Base-by-base conservation (phyloP, 495 filamentous ascomycete genomes). In the Trypethelium eluteriae region DNA sequence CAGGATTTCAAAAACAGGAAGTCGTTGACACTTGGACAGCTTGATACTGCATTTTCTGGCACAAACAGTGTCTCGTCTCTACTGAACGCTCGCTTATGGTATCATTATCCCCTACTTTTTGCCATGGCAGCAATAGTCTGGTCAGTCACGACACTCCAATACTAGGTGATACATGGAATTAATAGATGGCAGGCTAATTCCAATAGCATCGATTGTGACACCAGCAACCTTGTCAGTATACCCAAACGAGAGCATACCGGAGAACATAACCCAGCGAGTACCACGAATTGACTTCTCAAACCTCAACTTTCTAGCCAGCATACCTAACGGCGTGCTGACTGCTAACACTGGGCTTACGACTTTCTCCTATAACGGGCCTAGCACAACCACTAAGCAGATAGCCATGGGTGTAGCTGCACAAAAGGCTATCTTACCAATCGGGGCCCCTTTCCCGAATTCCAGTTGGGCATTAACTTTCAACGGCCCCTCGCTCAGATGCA, bases 161-260 rank as follows among this genome's bases (percentile, higher is more conserved):
- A 53, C 49, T 53, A 25, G 49, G 4, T 25, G 18, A 53, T 3
- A 53, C 4, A 53, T 11, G 49, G 49, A 25, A 53, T 18, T 53
- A 18, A 53, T 25, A 9, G 49, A 53, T 25, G 49, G 49, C 56
- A 69, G 67, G 67, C 18, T n/a, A 11, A 41, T 66, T 12, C 50
- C 64, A 38, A 63, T 69, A 18, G 50, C 67, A 6, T 69, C 63
- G 5, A 63, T 69, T 61, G 35, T 69, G 14, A 66, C 67, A 41
- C 63, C 67, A 25, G 63, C 63, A 10, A 69, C 67, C 38, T 57
- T 69, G 3, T 69, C 67, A 2, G 63, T 69, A n/a, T 2, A 69
- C 32, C 49, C 18, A 53, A 6, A n/a, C n/a, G 49, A 53, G n/a
- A 53, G n/a, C 49, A 53, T 53, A 14, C 49, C 9, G 49, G n/a